These are phyloP conservation scores for Gigaspora rosea DNA, from an alignment of 192 early-diverging fungal genomes.

Conservation along the genomic window DNA sequence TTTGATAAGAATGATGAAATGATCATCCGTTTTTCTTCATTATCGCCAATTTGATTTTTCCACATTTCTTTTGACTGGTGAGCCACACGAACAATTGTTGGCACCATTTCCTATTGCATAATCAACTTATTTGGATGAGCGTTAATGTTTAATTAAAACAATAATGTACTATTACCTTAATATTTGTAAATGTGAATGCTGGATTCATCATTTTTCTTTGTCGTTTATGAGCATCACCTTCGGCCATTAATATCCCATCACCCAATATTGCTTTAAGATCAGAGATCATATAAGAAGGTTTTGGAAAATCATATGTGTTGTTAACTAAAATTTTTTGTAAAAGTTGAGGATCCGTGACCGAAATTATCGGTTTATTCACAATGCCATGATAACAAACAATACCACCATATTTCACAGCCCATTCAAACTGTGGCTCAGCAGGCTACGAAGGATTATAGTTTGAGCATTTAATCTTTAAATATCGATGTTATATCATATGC, in stretches of 20 bases:
- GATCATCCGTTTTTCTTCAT: conserved; percentile 38
- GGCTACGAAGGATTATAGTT: conserved; percentile 23
- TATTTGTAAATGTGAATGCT: conserved; percentile 46
- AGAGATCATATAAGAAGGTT: conserved; percentile 34
- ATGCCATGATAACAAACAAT: conserved; percentile 50
- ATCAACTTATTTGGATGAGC: not conserved
- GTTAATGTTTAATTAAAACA: not conserved
- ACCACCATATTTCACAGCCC: conserved; percentile 55
- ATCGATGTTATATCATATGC: not conserved
- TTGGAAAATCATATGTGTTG: conserved; percentile 50
- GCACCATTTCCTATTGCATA: conserved; percentile 21
- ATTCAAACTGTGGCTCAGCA: conserved; percentile 44
- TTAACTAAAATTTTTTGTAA: conserved; percentile 48
- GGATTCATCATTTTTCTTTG: conserved; percentile 64
- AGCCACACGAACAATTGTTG: conserved; percentile 37
- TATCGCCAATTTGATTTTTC: conserved; percentile 35
- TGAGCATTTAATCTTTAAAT: not conserved
- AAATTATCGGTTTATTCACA: conserved; percentile 41
- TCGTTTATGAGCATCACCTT: conserved; percentile 51
- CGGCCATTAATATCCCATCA: conserved; percentile 51
- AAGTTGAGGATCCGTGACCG: conserved; percentile 52
- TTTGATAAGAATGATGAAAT: conserved; percentile 42
- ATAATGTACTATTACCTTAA: conserved; percentile 47
- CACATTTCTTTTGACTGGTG: conserved; percentile 41
- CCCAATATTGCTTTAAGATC: conserved; percentile 46